Evolutionary conservation across 2,329 filamentous ascomycete species (phyloP).

Genomic region (Monosporascus sp.): DNA sequence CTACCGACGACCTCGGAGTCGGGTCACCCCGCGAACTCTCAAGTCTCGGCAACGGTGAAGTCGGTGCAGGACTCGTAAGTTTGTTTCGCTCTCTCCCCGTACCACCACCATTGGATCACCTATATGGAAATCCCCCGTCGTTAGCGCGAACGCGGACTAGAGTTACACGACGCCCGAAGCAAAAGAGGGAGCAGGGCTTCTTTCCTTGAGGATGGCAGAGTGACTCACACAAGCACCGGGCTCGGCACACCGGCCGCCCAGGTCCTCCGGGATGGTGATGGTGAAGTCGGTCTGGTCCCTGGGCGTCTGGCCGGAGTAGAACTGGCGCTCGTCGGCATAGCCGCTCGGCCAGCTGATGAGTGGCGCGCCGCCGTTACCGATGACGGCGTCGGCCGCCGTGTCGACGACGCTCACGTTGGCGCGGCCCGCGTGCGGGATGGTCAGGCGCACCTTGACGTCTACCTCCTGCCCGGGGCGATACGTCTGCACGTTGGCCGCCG

Average conservation of each 20-base stretch:
- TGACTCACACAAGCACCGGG: slow-evolving; percentile 24
- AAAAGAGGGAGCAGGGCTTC: too few species aligned
- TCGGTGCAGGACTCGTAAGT: slow-evolving; percentile 25
- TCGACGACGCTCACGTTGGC: slow-evolving; percentile 46
- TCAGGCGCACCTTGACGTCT: slow-evolving; percentile 36
- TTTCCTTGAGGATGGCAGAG: neutral
- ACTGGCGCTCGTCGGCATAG: slow-evolving; percentile 23
- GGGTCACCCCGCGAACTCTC: neutral
- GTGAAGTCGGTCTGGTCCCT: slow-evolving; percentile 24
- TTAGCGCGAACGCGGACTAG: too few species aligned
- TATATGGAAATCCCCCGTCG: slow-evolving; percentile 1
- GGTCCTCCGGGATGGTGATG: slow-evolving; percentile 20
- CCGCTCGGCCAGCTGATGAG: slow-evolving; percentile 22
- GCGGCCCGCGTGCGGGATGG: slow-evolving; percentile 39
- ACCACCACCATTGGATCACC: slow-evolving; percentile 28
- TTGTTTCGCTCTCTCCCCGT: slow-evolving; percentile 22
- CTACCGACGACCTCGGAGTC: too few species aligned
- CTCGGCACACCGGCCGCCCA: slow-evolving; percentile 18
- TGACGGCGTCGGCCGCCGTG: slow-evolving; percentile 33
- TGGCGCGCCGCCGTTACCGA: slow-evolving; percentile 20
- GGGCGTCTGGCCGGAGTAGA: slow-evolving; percentile 20
- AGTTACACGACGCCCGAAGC: too few species aligned
- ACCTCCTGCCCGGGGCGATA: slow-evolving; percentile 37
- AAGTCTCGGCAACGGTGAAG: slow-evolving; percentile 18
- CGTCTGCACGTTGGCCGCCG: slow-evolving; percentile 26